These are phyloP conservation scores for Chlorella ohadii DNA, from an alignment of 139 green algal species.

Conservation along the genomic window DNA sequence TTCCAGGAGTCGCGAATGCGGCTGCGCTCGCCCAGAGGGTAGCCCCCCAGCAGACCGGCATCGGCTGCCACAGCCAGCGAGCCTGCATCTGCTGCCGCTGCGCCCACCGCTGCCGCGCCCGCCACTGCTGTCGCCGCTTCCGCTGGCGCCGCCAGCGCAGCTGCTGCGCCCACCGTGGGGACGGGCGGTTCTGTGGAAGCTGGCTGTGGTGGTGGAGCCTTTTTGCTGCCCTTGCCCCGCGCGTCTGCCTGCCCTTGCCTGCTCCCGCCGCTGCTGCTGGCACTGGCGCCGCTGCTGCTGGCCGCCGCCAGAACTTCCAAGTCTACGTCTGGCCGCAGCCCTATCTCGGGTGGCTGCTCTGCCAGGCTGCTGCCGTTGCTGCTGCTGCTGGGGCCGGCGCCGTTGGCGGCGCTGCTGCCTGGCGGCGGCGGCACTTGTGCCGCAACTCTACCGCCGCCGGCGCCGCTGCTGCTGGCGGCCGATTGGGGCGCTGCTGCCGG, in stretches of 20 bases:
- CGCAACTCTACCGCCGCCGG: neutral
- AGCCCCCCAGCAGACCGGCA: slow-evolving; percentile 24
- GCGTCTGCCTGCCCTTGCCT: neutral
- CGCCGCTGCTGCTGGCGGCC: neutral
- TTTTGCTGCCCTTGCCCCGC: no score
- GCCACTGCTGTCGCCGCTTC: neutral
- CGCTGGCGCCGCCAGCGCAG: neutral
- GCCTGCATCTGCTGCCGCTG: neutral
- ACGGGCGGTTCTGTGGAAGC: no score
- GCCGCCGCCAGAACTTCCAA: neutral
- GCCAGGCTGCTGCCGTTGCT: neutral
- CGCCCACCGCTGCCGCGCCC: neutral
- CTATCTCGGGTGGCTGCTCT: slow-evolving; percentile 16
- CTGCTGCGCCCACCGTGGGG: no score
- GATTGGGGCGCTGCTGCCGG: neutral
- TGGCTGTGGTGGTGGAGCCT: no score
- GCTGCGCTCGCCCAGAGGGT: slow-evolving; percentile 52
- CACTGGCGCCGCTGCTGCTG: neutral
- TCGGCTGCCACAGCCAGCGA: neutral
- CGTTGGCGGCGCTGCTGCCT: neutral
- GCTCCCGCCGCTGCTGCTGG: neutral
- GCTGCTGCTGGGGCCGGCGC: neutral
- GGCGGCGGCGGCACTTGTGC: neutral
- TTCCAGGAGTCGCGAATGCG: slow-evolving; percentile 85
- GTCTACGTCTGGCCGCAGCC: neutral